A percentile compares a stretch with the other conserved stretches of the same genome.
Evolutionary conservation across 805 yeast genomes (phyloP).

Genomic region (Spathaspora boniae): DNA sequence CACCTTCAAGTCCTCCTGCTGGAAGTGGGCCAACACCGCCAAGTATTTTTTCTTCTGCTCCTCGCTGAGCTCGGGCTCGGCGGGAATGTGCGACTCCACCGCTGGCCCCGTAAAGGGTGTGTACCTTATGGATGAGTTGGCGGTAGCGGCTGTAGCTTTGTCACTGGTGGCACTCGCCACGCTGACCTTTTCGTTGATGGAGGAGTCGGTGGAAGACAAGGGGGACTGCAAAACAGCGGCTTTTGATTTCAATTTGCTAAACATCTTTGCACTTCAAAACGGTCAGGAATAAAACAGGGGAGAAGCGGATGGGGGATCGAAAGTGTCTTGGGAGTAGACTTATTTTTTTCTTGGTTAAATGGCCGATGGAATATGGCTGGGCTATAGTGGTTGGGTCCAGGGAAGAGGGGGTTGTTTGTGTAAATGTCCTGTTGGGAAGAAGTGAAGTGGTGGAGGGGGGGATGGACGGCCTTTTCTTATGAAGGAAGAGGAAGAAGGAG

Average conservation of each 20-base stretch:
- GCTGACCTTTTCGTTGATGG: neutral
- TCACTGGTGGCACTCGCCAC: neutral
- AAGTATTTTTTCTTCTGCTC: constrained; percentile 60
- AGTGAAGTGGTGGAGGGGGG: too few relatives aligned
- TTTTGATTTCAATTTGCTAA: constrained; percentile 5
- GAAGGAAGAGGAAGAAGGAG: too few relatives aligned
- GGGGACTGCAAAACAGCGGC: neutral
- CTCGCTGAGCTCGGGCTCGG: constrained; percentile 44
- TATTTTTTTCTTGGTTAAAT: constrained; percentile 1
- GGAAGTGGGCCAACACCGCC: constrained; percentile 63
- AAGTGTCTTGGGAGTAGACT: neutral
- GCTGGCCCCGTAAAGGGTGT: constrained; percentile 20
- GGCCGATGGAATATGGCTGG: too few relatives aligned
- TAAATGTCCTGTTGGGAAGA: too few relatives aligned
- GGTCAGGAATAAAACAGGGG: neutral
- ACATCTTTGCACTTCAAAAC: constrained; percentile 1
- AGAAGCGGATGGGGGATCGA: neutral
- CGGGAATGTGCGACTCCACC: constrained; percentile 43
- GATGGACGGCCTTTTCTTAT: too few relatives aligned
- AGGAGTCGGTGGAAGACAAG: constrained; percentile 1
- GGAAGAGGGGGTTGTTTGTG: too few relatives aligned
- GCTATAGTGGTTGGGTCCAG: too few relatives aligned
- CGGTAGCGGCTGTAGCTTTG: too few relatives aligned
- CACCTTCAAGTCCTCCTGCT: constrained; percentile 45
- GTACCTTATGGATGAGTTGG: too few relatives aligned